phyloP scores from a whole-genome alignment of 805 yeast species.

The Cyberlindnera meyerae region DNA sequence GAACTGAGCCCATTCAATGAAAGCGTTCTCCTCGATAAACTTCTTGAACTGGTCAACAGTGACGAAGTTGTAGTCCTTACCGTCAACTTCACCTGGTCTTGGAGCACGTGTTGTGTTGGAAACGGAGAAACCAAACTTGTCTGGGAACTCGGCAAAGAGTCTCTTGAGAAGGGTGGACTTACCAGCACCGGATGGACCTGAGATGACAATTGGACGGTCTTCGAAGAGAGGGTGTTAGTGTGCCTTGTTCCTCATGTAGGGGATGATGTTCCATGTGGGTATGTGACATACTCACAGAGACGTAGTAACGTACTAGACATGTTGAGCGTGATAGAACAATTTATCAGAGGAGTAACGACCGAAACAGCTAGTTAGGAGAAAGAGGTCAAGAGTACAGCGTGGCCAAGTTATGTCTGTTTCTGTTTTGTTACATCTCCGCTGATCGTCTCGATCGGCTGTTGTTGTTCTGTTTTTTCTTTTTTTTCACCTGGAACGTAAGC shows the following conservation, averaged over 20 bases:
- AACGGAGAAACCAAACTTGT: slow-evolving; percentile 86
- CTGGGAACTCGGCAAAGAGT: slow-evolving; percentile 86
- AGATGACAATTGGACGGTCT: slow-evolving; percentile 84
- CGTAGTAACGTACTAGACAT: not conserved
- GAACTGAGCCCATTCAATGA: slow-evolving; percentile 97
- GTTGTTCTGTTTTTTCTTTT: too few relatives aligned
- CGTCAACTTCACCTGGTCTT: slow-evolving; percentile 85
- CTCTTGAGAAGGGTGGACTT: slow-evolving; percentile 90
- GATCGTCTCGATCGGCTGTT: too few relatives aligned
- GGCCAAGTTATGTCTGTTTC: too few relatives aligned
- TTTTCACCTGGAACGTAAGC: too few relatives aligned
- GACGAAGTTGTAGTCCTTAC: slow-evolving; percentile 84
- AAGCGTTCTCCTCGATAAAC: slow-evolving; percentile 67
- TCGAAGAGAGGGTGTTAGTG: slow-evolving; percentile 22
- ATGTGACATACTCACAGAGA: too few relatives aligned
- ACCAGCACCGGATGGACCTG: slow-evolving; percentile 97
- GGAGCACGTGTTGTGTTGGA: slow-evolving; percentile 92
- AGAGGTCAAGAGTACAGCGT: too few relatives aligned
- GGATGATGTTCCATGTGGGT: too few relatives aligned
- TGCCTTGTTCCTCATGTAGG: too few relatives aligned
- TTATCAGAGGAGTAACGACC: too few relatives aligned
- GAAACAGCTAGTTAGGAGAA: too few relatives aligned
- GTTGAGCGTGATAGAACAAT: too few relatives aligned
- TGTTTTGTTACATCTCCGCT: too few relatives aligned
- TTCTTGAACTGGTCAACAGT: slow-evolving; percentile 75